phyloP scores from a whole-genome alignment of 768 basidiomycete genomes.

The Lentinula sp. region DNA sequence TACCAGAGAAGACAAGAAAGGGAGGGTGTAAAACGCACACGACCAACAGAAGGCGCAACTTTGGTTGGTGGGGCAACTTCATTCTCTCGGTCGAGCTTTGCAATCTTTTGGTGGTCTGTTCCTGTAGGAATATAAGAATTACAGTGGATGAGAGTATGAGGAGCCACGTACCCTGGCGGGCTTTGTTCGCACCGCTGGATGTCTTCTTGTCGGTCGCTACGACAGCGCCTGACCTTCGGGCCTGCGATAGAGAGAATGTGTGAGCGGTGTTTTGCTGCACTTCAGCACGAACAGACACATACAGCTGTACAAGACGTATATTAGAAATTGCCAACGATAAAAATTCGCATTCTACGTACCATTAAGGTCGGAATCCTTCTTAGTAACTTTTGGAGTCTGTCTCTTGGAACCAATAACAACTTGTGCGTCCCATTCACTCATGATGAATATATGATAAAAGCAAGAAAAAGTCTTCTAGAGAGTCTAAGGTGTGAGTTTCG shows the following conservation, averaged over 20 bases:
- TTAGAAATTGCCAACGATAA: neutral
- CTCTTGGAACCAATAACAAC: constrained; percentile 66
- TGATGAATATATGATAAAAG: constrained; percentile 19
- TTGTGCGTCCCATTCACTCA: constrained; percentile 65
- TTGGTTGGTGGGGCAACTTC: constrained; percentile 91
- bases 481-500: neutral
- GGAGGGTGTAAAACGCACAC: constrained; percentile 34
- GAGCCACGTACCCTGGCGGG: constrained; percentile 52
- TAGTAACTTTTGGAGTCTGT: constrained; percentile 54
- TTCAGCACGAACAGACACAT: constrained; percentile 18
- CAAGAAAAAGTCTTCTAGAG: neutral
- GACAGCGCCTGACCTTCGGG: constrained; percentile 68
- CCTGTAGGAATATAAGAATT: constrained; percentile 33
- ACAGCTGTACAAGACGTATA: constrained; percentile 38
- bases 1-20: neutral
- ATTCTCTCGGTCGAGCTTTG: constrained; percentile 91
- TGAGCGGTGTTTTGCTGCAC: neutral
- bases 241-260: constrained; percentile 33
- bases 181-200: constrained; percentile 66
- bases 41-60: constrained; percentile 64
- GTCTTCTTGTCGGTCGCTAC: constrained; percentile 82
- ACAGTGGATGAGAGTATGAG: neutral
- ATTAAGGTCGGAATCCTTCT: constrained; percentile 53
- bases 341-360: constrained; percentile 31
- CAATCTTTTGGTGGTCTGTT: constrained; percentile 90